Evolutionary conservation across 2,329 filamentous ascomycete species (phyloP).

Genomic region (Arthrobotrys sinensis): DNA sequence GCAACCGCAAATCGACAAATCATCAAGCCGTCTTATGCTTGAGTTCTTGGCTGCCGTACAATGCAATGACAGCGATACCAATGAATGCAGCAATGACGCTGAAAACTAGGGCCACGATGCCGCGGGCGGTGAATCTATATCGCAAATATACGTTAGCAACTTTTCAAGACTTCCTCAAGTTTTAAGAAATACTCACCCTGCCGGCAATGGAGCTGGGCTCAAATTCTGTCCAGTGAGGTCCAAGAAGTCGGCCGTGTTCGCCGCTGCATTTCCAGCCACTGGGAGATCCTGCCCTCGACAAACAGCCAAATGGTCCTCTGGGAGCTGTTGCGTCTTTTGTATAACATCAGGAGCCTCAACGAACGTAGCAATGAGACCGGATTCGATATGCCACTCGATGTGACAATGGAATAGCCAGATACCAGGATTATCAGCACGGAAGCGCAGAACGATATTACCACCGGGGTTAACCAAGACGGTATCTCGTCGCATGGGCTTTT

Average conservation of each 20-base stretch:
- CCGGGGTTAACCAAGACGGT: conserved; percentile 77
- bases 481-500: conserved; percentile 77
- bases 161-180: background rate
- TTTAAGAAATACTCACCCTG: conserved; percentile 70
- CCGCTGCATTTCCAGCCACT: conserved; percentile 80
- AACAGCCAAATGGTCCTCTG: conserved; percentile 73
- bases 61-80: conserved; percentile 77
- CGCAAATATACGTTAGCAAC: background rate
- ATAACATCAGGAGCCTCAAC: conserved; percentile 76
- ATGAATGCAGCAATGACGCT: conserved; percentile 78
- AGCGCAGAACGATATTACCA: conserved; percentile 79
- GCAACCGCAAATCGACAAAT: conserved; percentile 1
- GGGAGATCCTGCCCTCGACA: conserved; percentile 71
- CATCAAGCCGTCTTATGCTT: conserved; percentile 45
- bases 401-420: conserved; percentile 73
- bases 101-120: conserved; percentile 82
- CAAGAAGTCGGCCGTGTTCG: conserved; percentile 76
- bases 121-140: conserved; percentile 75
- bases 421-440: conserved; percentile 78
- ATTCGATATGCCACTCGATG: conserved; percentile 82
- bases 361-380: conserved; percentile 77
- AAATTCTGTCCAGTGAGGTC: conserved; percentile 76
- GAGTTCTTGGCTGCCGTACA: conserved; percentile 74
- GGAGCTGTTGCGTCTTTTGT: conserved; percentile 75
- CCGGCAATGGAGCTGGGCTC: conserved; percentile 74